Conservation (phyloP, 257 asterid species). For the Phtheirospermum japonicum region DNA sequence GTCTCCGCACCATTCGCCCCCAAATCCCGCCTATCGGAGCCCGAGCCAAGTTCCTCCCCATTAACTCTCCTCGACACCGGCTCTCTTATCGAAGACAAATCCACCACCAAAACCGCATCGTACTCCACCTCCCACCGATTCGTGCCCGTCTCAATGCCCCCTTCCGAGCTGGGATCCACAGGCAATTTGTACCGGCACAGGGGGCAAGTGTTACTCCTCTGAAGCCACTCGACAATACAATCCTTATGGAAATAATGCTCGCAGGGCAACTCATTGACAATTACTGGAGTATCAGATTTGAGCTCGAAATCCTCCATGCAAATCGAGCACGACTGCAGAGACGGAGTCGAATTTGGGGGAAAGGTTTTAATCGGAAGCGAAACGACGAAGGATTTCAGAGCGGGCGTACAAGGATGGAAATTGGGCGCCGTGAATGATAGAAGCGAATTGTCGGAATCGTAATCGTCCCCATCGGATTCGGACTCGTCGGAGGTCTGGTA, state of each 20-base stretch:
- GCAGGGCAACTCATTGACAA: slow-evolving; percentile 44
- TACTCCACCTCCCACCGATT: slow-evolving; percentile 21
- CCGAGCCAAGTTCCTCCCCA: slow-evolving; percentile 19
- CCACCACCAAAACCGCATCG: slow-evolving; percentile 20
- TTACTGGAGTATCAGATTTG: slow-evolving; percentile 6
- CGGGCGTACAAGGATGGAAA: too few relatives aligned
- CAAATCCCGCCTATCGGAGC: slow-evolving; percentile 18
- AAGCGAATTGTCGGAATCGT: slow-evolving; percentile 40
- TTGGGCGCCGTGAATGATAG: too few relatives aligned
- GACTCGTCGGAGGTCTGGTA: slow-evolving; percentile 39
- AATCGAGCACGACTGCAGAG: slow-evolving; percentile 42
- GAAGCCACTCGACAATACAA: too few relatives aligned
- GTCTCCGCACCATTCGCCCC: slow-evolving; percentile 12
- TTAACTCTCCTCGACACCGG: slow-evolving; percentile 19
- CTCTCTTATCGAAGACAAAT: slow-evolving; percentile 21
- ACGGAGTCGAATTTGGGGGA: slow-evolving; percentile 24
- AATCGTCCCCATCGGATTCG: slow-evolving; percentile 32
- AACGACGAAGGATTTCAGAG: slow-evolving; percentile 31
- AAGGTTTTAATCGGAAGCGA: slow-evolving; percentile 38
- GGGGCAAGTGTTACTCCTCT: slow-evolving; percentile 53
- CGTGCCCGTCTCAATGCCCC: too few relatives aligned
- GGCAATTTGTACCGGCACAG: slow-evolving; percentile 52
- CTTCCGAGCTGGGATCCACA: slow-evolving; percentile 21
- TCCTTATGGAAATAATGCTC: too few relatives aligned
- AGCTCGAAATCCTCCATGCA: slow-evolving; percentile 53